Conservation (phyloP, 352 stramenopile genomes). For the Peronosclerospora sorghi region DNA sequence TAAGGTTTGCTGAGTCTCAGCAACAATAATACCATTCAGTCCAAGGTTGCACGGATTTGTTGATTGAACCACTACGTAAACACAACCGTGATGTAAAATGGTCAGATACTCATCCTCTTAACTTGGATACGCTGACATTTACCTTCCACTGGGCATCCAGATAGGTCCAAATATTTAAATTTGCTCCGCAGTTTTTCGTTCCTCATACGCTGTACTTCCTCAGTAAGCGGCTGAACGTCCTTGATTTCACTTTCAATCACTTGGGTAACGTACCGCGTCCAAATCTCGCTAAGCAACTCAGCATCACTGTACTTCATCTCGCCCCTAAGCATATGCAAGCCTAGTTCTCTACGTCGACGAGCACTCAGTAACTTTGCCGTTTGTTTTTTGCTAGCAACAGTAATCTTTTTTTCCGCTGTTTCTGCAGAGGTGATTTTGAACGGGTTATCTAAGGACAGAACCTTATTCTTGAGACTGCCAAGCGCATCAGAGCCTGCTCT, state of each 20-base stretch:
- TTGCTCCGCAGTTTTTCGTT: constrained; percentile 34
- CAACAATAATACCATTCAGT: constrained; percentile 40
- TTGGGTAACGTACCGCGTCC: constrained; percentile 47
- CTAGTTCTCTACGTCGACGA: constrained; percentile 41
- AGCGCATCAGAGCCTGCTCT: constrained; percentile 12
- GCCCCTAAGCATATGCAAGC: constrained; percentile 39
- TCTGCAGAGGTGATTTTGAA: constrained; percentile 29
- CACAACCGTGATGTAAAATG: background rate
- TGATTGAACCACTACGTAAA: constrained; percentile 36
- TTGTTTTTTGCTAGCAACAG: constrained; percentile 26
- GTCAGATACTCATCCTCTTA: background rate
- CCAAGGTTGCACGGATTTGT: constrained; percentile 49
- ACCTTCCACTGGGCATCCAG: constrained; percentile 61
- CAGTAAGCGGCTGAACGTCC: constrained; percentile 8
- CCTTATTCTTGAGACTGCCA: constrained; percentile 68
- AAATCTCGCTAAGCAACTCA: constrained; percentile 53
- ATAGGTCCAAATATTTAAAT: constrained; percentile 53
- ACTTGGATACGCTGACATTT: background rate
- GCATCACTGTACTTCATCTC: constrained; percentile 46
- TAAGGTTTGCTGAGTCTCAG: constrained; percentile 46
- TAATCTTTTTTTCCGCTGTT: constrained; percentile 18
- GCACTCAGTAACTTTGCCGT: constrained; percentile 47
- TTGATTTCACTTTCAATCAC: constrained; percentile 33
- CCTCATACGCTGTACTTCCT: constrained; percentile 11
- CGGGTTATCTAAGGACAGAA: constrained; percentile 68